Conservation (phyloP, 805 yeast species). For the Sporopachydermia lactativora region DNA sequence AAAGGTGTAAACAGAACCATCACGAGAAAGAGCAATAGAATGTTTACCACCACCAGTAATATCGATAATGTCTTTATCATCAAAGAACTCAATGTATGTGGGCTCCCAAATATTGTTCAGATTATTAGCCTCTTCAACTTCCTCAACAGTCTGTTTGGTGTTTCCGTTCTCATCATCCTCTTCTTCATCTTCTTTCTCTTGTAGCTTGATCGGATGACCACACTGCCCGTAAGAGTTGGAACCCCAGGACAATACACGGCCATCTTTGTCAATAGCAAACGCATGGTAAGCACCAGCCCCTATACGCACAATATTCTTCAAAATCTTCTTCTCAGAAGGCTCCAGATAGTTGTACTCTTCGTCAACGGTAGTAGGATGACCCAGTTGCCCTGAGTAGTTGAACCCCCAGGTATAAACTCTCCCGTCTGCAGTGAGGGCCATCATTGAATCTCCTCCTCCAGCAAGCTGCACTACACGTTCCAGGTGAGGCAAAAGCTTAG, state of each 20-base stretch:
- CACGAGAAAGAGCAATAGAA: conserved; percentile 2
- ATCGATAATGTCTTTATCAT: conserved; percentile 2
- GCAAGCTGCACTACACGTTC: conserved; percentile 61
- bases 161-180: not conserved
- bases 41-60: conserved; percentile 3
- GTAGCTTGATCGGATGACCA: not conserved
- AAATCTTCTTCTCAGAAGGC: conserved; percentile 28
- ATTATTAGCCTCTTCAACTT: not conserved
- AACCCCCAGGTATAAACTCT: conserved; percentile 78
- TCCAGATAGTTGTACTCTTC: conserved; percentile 48
- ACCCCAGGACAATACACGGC: conserved; percentile 73
- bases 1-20: conserved; percentile 2
- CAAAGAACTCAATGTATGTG: conserved; percentile 2
- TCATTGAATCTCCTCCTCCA: conserved; percentile 65
- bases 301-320: conserved; percentile 53
- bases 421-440: conserved; percentile 63
- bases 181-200: not conserved
- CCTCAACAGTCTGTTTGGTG: not conserved
- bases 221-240: conserved; percentile 20
- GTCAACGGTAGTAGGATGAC: conserved; percentile 67
- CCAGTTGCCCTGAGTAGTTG: conserved; percentile 88
- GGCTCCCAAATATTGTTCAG: conserved; percentile 2
- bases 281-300: conserved; percentile 79
- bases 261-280: conserved; percentile 57
- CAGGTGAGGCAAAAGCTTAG: conserved; percentile 40